These are phyloP conservation scores for Neopestalotiopsis sp. DNA, from an alignment of 2,329 filamentous ascomycete species.

Conservation along the genomic window DNA sequence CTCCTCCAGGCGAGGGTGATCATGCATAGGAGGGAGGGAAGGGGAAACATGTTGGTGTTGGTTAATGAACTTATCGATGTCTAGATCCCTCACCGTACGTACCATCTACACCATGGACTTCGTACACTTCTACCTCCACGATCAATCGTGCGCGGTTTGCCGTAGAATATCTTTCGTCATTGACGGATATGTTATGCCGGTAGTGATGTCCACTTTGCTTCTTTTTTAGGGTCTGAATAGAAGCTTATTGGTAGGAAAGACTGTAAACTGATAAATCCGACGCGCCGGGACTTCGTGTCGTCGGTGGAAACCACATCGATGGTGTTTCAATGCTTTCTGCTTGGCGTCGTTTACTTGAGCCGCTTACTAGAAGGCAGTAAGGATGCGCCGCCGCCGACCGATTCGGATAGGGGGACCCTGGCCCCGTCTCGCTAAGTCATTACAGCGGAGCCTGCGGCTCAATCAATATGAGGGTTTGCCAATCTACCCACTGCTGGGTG, in stretches of 20 bases:
- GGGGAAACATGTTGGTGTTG: background rate
- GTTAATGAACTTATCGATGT: background rate
- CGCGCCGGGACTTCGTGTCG: background rate
- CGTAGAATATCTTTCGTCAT: background rate
- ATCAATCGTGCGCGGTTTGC: background rate
- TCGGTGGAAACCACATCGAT: background rate
- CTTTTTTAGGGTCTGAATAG: background rate
- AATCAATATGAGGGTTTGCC: conserved; percentile 7
- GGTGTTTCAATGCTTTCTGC: conserved; percentile 3
- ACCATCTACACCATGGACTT: background rate
- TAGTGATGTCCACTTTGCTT: background rate
- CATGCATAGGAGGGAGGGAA: no score
- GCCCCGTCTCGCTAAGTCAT: background rate
- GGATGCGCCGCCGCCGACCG: background rate
- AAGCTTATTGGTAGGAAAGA: background rate
- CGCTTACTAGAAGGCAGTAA: background rate
- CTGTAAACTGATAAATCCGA: background rate
- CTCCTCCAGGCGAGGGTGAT: no score
- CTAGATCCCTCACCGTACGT: background rate
- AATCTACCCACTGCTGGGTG: background rate
- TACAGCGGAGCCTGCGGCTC: conserved; percentile 4
- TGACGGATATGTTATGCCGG: conserved; percentile 1
- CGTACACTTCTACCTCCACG: background rate
- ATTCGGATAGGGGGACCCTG: background rate
- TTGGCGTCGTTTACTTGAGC: conserved; percentile 14